Evolutionary conservation across 2,329 filamentous ascomycete species (phyloP).

Genomic region (Cordyceps fumosorosea): DNA sequence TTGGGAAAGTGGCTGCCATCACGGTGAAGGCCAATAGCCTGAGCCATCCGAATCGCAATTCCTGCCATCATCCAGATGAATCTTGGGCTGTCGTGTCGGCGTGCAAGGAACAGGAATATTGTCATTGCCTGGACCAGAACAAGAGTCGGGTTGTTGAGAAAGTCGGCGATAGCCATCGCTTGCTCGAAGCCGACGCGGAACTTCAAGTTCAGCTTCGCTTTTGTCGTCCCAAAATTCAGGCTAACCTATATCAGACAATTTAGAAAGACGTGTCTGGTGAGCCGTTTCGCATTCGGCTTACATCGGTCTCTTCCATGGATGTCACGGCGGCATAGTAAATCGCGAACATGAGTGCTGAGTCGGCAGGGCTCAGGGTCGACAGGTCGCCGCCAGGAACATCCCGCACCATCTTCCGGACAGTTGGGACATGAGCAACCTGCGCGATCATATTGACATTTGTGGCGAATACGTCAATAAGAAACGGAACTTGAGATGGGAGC

Average conservation of each 20-base stretch:
- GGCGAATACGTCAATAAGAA: conserved; percentile 42
- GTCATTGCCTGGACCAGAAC: conserved; percentile 55
- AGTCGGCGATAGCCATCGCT: conserved; percentile 54
- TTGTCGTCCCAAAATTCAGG: conserved; percentile 43
- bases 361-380: conserved; percentile 30
- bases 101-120: conserved; percentile 49
- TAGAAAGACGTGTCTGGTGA: background rate
- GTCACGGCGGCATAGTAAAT: conserved; percentile 51
- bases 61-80: conserved; percentile 60
- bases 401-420: conserved; percentile 31
- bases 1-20: conserved; percentile 47
- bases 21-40: conserved; percentile 49
- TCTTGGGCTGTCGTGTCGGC: conserved; percentile 43
- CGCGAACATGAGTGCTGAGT: conserved; percentile 49
- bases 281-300: conserved; percentile 22
- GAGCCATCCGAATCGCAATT: conserved; percentile 50
- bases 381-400: conserved; percentile 26
- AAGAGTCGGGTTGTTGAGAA: conserved; percentile 53
- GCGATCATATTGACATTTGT: conserved; percentile 44
- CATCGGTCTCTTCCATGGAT: conserved; percentile 52
- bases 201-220: conserved; percentile 35
- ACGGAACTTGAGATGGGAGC: conserved; percentile 48
- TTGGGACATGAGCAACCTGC: conserved; percentile 40
- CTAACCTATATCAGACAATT: conserved; percentile 32
- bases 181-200: conserved; percentile 52